These are phyloP conservation scores for Colletotrichum sp. DNA, from an alignment of 2,329 filamentous ascomycete genomes.

Conservation along the genomic window DNA sequence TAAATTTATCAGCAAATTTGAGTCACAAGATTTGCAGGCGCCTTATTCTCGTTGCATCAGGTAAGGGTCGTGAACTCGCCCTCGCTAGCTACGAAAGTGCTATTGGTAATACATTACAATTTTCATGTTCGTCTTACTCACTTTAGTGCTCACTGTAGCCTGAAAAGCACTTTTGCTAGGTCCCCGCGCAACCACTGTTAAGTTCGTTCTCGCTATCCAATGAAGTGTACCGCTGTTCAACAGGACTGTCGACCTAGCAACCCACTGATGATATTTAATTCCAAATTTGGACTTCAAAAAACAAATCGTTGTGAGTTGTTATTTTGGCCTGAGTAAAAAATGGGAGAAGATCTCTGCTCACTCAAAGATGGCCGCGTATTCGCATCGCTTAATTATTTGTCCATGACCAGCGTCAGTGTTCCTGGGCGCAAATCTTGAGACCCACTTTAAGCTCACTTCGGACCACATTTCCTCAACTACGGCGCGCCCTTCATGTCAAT, in stretches of 20 bases:
- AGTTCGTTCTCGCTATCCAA: rapidly evolving
- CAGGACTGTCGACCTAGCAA: rapidly evolving
- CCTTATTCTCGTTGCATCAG: too few relatives aligned
- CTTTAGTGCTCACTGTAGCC: too few relatives aligned
- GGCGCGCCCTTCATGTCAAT: conserved; percentile 4
- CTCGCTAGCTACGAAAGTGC: too few relatives aligned
- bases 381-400: background rate
- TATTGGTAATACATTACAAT: too few relatives aligned
- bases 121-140: too few relatives aligned
- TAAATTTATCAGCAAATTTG: too few relatives aligned
- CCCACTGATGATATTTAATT: too few relatives aligned
- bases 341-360: background rate
- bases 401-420: too few relatives aligned
- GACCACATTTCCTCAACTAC: background rate
- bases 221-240: background rate
- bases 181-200: background rate
- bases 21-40: too few relatives aligned
- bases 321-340: rapidly evolving
- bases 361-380: background rate
- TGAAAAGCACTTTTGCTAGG: background rate
- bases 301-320: too few relatives aligned
- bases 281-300: rapidly evolving
- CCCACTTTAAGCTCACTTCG: background rate
- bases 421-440: background rate
- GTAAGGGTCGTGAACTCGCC: too few relatives aligned